A percentile compares a stretch with the other conserved stretches of the same genome.
Evolutionary conservation across 352 stramenopile genomes (phyloP).

Genomic region (Phytophthora rubi): DNA sequence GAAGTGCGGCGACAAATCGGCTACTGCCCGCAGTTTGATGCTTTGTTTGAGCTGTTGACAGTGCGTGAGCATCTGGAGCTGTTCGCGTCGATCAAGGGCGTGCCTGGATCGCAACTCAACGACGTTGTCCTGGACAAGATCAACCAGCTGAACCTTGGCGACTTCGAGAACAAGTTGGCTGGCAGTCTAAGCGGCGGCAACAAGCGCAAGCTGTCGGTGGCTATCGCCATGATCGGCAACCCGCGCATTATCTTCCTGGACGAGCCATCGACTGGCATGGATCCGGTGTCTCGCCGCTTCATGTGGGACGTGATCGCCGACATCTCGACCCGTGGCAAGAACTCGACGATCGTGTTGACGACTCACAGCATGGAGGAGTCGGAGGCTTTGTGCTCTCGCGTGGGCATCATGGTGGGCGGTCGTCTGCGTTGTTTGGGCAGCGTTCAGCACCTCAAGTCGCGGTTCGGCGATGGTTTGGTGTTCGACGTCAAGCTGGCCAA

Average conservation of each 20-base stretch:
- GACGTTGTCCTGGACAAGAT: conserved; percentile 81
- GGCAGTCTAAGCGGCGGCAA: conserved; percentile 90
- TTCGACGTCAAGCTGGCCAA: conserved; percentile 74
- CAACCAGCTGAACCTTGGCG: conserved; percentile 77
- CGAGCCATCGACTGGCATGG: conserved; percentile 93
- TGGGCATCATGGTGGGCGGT: conserved; percentile 95
- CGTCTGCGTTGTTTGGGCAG: conserved; percentile 85
- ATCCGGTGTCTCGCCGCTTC: conserved; percentile 93
- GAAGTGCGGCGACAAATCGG: conserved; percentile 83
- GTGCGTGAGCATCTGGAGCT: conserved; percentile 89
- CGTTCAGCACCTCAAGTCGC: conserved; percentile 94
- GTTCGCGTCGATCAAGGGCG: conserved; percentile 90
- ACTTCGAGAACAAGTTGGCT: conserved; percentile 85
- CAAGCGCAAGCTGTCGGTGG: conserved; percentile 96
- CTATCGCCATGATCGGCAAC: conserved; percentile 94
- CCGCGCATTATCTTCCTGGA: conserved; percentile 92
- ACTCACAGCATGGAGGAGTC: conserved; percentile 98
- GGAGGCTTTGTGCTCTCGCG: conserved; percentile 93
- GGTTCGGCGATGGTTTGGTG: conserved; percentile 78
- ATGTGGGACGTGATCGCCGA: conserved; percentile 94
- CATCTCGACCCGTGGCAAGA: conserved; percentile 66
- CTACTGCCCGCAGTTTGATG: conserved; percentile 94
- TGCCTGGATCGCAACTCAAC: conserved; percentile 46
- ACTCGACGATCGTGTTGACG: conserved; percentile 90
- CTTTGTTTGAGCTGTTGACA: conserved; percentile 80